Percentiles rank a stretch among this genome's conserved stretches.
These are phyloP conservation scores for Pseudocercospora vitis DNA, from an alignment of 2,329 filamentous ascomycete species.

Conservation along the genomic window DNA sequence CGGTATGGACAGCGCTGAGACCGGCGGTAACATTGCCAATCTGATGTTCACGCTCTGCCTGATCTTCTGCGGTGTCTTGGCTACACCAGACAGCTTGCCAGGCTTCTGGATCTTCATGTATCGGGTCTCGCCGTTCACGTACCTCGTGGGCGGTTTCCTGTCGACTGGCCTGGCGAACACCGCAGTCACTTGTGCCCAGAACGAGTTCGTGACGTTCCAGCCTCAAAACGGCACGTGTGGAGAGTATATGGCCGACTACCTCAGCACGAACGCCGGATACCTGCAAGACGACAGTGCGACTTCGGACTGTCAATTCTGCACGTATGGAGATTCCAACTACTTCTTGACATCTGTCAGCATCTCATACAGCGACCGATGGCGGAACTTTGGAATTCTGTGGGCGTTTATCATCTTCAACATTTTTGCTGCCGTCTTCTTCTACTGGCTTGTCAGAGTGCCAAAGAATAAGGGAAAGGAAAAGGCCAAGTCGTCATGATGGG, in stretches of 20 bases:
- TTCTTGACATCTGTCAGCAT: slow-evolving; percentile 46
- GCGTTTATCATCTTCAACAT: slow-evolving; percentile 56
- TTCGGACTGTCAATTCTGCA: slow-evolving; percentile 43
- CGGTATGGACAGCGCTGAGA: slow-evolving; percentile 71
- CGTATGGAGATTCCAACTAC: slow-evolving; percentile 44
- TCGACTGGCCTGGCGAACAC: slow-evolving; percentile 69
- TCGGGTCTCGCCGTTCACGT: slow-evolving; percentile 71
- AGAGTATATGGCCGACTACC: slow-evolving; percentile 42
- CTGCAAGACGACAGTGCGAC: slow-evolving; percentile 38
- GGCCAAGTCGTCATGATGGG: background rate
- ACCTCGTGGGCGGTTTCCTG: slow-evolving; percentile 72
- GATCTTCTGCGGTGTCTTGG: slow-evolving; percentile 71
- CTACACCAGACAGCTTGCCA: slow-evolving; percentile 61
- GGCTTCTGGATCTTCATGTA: slow-evolving; percentile 85
- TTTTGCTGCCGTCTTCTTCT: slow-evolving; percentile 50
- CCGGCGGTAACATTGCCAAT: slow-evolving; percentile 73
- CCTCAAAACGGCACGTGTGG: slow-evolving; percentile 51
- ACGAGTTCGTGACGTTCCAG: slow-evolving; percentile 68
- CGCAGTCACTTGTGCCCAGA: slow-evolving; percentile 63
- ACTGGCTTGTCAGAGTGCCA: slow-evolving; percentile 57
- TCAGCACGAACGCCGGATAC: slow-evolving; percentile 39
- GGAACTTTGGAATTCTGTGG: slow-evolving; percentile 56
- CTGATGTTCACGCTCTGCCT: slow-evolving; percentile 70
- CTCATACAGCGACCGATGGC: slow-evolving; percentile 50
- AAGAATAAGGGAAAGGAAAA: slow-evolving; percentile 49